Conservation (phyloP, 73 alveolate species). For the Tetrahymena borealis region DNA sequence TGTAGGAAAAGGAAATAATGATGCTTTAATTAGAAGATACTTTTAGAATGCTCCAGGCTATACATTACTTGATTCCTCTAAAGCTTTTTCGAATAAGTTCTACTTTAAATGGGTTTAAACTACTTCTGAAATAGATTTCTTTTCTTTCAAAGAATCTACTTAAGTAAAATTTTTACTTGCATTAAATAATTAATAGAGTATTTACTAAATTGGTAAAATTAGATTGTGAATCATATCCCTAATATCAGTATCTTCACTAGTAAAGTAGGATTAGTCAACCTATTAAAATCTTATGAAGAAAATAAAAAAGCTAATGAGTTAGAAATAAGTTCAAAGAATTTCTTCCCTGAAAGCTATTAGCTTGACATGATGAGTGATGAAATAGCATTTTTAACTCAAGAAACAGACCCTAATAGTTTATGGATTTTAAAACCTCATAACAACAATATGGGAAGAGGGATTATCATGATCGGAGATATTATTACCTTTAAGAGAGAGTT, state of each 20-base stretch:
- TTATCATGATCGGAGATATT: conserved; percentile 47
- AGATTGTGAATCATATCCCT: conserved; percentile 64
- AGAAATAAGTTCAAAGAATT: conserved; percentile 20
- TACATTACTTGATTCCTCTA: conserved; percentile 21
- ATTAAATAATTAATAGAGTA: not conserved
- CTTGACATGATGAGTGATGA: conserved; percentile 56
- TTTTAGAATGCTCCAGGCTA: conserved; percentile 9
- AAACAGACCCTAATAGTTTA: conserved; percentile 34
- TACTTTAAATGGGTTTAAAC: conserved; percentile 31
- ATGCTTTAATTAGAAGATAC: conserved; percentile 15
- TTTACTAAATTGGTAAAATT: not conserved
- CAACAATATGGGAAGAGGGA: conserved; percentile 67
- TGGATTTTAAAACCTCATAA: conserved; percentile 65
- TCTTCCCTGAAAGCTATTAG: conserved; percentile 67
- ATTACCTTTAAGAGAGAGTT: conserved; percentile 44
- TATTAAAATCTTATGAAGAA: conserved; percentile 34
- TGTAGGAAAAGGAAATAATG: conserved; percentile 41
- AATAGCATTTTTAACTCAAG: conserved; percentile 45
- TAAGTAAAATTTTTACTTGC: conserved; percentile 4
- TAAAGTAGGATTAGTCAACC: conserved; percentile 46
- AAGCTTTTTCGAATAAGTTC: conserved; percentile 26
- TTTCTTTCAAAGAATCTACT: conserved; percentile 9
- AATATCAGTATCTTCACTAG: conserved; percentile 53
- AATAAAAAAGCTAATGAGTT: conserved; percentile 30
- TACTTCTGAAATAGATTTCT: conserved; percentile 17